phyloP scores from a whole-genome alignment of 768 basidiomycete genomes.

The Xanthoconium stramineum region DNA sequence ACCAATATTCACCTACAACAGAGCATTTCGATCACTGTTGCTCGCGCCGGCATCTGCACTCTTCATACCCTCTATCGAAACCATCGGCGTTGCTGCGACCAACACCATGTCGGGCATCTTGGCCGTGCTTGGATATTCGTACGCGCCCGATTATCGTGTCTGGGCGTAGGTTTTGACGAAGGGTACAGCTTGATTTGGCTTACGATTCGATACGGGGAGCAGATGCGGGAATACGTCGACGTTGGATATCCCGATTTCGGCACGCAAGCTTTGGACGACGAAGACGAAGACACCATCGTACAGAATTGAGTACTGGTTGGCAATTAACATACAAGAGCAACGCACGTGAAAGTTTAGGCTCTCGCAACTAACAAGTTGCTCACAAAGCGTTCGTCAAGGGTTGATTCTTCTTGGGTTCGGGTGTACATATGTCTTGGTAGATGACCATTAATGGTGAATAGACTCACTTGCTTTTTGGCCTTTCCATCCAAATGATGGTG shows the following conservation, averaged over 20 bases:
- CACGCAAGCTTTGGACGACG: not conserved
- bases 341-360: too few species aligned
- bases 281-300: not conserved
- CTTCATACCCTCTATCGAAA: slow-evolving; percentile 43
- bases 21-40: slow-evolving; percentile 24
- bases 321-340: too few species aligned
- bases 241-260: slow-evolving; percentile 45
- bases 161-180: not conserved
- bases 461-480: not conserved
- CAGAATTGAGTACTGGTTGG: not conserved
- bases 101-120: slow-evolving; percentile 45
- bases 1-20: not conserved
- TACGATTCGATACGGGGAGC: slow-evolving; percentile 35
- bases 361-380: not conserved
- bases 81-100: slow-evolving; percentile 48
- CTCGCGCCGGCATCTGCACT: slow-evolving; percentile 13
- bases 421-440: not conserved
- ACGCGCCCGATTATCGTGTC: slow-evolving; percentile 22
- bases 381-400: too few species aligned
- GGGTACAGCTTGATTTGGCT: slow-evolving; percentile 45
- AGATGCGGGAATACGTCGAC: slow-evolving; percentile 54
- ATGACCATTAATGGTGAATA: not conserved
- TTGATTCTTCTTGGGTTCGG: too few species aligned
- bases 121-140: slow-evolving; percentile 53
- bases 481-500: too few species aligned